These are phyloP conservation scores for Daldinia sp. DNA, from an alignment of 2,329 filamentous ascomycete genomes.

Conservation along the genomic window DNA sequence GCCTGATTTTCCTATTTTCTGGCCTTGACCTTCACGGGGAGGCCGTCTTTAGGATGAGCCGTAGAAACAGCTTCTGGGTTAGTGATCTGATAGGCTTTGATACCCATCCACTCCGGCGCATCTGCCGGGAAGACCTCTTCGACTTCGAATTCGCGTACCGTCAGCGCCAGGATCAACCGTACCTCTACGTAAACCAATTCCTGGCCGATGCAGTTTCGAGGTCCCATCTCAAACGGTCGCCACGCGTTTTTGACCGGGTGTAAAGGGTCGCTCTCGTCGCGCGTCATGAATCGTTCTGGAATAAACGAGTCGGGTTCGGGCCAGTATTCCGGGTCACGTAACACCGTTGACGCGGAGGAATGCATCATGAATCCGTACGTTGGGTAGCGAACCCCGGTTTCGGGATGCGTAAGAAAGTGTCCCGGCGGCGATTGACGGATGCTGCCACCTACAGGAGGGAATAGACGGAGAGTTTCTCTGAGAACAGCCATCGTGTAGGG, in stretches of 20 bases:
- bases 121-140: conserved; percentile 54
- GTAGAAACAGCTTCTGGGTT: conserved; percentile 33
- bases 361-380: conserved; percentile 54
- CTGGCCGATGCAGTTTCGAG: conserved; percentile 67
- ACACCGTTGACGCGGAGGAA: conserved; percentile 44
- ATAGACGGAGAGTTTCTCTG: conserved; percentile 66
- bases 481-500: conserved; percentile 65
- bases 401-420: conserved; percentile 56
- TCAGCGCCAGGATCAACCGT: conserved; percentile 63
- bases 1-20: neutral
- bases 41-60: conserved; percentile 45
- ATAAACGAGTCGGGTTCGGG: conserved; percentile 55
- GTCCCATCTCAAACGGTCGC: conserved; percentile 66
- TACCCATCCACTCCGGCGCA: conserved; percentile 51
- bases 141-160: conserved; percentile 64
- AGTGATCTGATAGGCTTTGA: conserved; percentile 48
- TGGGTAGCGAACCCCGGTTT: conserved; percentile 57
- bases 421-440: conserved; percentile 53
- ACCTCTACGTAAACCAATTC: conserved; percentile 66
- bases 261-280: conserved; percentile 49
- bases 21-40: conserved; percentile 42
- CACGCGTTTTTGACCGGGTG: conserved; percentile 60
- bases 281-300: conserved; percentile 58
- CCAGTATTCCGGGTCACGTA: conserved; percentile 55
- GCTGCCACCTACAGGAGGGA: conserved; percentile 59